Evolutionary conservation across 179 eudicot species (phyloP).

Genomic region (Beta corolliflora): DNA sequence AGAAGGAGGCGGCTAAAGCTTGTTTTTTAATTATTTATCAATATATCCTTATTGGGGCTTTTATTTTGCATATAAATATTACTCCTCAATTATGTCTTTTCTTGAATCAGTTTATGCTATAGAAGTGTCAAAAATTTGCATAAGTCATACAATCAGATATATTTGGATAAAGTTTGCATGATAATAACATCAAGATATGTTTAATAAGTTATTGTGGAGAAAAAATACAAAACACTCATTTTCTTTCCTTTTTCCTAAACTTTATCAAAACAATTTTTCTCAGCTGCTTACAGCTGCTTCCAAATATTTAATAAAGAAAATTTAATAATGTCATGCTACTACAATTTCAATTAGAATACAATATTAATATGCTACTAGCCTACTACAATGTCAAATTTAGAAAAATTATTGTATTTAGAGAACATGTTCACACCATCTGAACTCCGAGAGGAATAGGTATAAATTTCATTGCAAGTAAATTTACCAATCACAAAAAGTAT

Average conservation of each 20-base stretch:
- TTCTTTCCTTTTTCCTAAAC: too few species aligned
- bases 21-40: too few species aligned
- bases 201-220: not conserved
- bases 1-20: too few species aligned
- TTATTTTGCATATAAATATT: too few species aligned
- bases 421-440: too few species aligned
- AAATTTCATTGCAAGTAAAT: too few species aligned
- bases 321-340: not conserved
- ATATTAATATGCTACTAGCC: not conserved
- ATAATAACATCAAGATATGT: not conserved
- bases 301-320: not conserved
- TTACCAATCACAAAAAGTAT: too few species aligned
- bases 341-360: not conserved
- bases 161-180: slow-evolving; percentile 11
- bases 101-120: not conserved
- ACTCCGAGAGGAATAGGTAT: too few species aligned
- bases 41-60: too few species aligned
- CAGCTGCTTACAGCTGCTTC: not conserved
- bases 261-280: not conserved
- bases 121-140: not conserved
- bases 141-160: slow-evolving; percentile 15
- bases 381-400: too few species aligned
- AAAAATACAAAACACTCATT: slow-evolving; percentile 1
- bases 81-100: slow-evolving; percentile 1
- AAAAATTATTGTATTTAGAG: too few species aligned